Evolutionary conservation across 768 basidiomycete genomes (phyloP).

Genomic region (Hebeloma cylindrosporum): DNA sequence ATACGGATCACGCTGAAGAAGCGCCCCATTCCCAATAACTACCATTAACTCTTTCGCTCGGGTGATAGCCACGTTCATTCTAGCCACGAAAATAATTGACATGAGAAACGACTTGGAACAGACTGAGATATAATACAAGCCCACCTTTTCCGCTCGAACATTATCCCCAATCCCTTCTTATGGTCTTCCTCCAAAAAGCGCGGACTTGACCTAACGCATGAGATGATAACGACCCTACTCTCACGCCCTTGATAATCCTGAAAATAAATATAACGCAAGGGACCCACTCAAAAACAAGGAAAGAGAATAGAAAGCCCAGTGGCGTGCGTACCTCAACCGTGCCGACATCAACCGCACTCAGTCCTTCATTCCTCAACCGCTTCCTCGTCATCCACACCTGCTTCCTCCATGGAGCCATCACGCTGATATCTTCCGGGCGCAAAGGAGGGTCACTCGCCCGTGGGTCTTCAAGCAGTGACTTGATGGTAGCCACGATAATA

Average conservation of each 20-base stretch:
- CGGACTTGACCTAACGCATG: conserved; percentile 46
- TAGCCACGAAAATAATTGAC: conserved; percentile 16
- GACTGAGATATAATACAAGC: conserved; percentile 5
- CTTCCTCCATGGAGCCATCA: conserved; percentile 54
- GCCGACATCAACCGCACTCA: conserved; percentile 48
- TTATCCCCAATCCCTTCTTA: conserved; percentile 44
- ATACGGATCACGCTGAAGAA: conserved; percentile 46
- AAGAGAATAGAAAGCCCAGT: not conserved
- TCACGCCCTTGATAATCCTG: conserved; percentile 56
- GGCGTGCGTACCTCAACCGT: conserved; percentile 44
- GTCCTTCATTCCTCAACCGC: conserved; percentile 38
- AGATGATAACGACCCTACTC: conserved; percentile 49
- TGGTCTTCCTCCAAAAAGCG: conserved; percentile 50
- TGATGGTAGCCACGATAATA: conserved; percentile 37
- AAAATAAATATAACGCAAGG: too few species aligned
- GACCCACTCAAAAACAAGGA: conserved; percentile 1
- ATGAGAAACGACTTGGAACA: not conserved
- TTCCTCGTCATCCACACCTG: conserved; percentile 54
- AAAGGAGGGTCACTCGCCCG: conserved; percentile 40
- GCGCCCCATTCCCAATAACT: conserved; percentile 44
- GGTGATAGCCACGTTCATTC: conserved; percentile 57
- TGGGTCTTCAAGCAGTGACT: conserved; percentile 38
- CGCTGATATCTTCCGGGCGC: conserved; percentile 41
- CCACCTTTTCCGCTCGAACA: conserved; percentile 48
- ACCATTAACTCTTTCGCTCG: conserved; percentile 54